Conservation (phyloP, 768 basidiomycete genomes). For the Leccinum subtestaceum region DNA sequence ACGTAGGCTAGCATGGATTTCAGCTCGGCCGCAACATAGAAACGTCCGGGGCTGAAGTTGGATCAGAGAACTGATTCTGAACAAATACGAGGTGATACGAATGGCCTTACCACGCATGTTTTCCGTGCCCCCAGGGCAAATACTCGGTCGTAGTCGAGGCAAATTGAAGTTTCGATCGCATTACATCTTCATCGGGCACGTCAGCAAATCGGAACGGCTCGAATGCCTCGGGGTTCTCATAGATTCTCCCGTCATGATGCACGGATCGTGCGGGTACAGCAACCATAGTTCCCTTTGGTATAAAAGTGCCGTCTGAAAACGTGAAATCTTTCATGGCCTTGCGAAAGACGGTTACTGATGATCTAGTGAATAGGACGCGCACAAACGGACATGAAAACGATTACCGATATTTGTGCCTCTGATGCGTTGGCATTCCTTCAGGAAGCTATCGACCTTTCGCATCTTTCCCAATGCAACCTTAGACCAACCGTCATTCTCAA, state of each 20-base stretch:
- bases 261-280: conserved; percentile 16
- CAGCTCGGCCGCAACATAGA: conserved; percentile 9
- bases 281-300: conserved; percentile 34
- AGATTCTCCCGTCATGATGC: conserved; percentile 21
- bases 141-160: conserved; percentile 32
- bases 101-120: conserved; percentile 7
- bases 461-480: conserved; percentile 24
- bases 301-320: conserved; percentile 39
- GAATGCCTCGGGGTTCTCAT: conserved; percentile 29
- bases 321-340: conserved; percentile 32
- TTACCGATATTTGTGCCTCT: conserved; percentile 20
- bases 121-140: conserved; percentile 37
- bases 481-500: not conserved
- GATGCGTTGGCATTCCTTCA: not conserved
- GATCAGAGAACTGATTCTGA: too few species aligned
- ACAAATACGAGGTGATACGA: not conserved
- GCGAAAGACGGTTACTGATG: conserved; percentile 6
- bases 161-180: conserved; percentile 33
- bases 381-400: conserved; percentile 10
- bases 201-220: conserved; percentile 12
- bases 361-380: conserved; percentile 6
- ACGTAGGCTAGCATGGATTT: conserved; percentile 16
- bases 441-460: conserved; percentile 40
- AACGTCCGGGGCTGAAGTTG: conserved; percentile 14
- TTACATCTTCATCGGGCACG: conserved; percentile 31